Evolutionary conservation across 306 rosid genomes (phyloP).

Genomic region (Vachellia collinsii): DNA sequence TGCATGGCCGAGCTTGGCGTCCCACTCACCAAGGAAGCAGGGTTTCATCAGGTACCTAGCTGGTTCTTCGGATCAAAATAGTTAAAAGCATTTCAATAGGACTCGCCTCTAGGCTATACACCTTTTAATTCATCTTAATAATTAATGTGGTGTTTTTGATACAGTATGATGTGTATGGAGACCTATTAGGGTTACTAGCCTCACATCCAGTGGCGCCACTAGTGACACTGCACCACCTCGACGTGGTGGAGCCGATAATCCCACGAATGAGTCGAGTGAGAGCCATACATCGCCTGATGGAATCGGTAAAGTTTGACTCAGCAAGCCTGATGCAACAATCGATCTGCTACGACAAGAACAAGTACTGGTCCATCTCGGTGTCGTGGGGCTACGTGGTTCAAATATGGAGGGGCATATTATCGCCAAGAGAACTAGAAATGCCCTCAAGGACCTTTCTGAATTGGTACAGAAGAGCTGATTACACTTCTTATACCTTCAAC

Average conservation of each 20-base stretch:
- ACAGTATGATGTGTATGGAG: constrained; percentile 91
- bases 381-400: constrained; percentile 94
- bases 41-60: constrained; percentile 67
- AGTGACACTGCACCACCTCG: constrained; percentile 78
- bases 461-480: constrained; percentile 80
- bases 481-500: constrained; percentile 88
- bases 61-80: too few relatives aligned
- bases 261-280: constrained; percentile 53
- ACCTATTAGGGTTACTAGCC: constrained; percentile 73
- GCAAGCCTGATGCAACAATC: constrained; percentile 86
- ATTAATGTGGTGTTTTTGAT: neutral
- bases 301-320: constrained; percentile 63
- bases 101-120: too few relatives aligned
- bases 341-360: constrained; percentile 72
- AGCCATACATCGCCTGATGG: constrained; percentile 63
- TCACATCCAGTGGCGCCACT: constrained; percentile 81
- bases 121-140: too few relatives aligned
- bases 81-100: too few relatives aligned
- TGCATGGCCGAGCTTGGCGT: constrained; percentile 92
- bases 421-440: constrained; percentile 81
- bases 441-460: constrained; percentile 80
- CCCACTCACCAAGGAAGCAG: constrained; percentile 78
- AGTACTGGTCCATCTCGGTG: constrained; percentile 72
- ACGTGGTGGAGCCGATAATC: constrained; percentile 76
- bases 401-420: constrained; percentile 66